Evolutionary conservation across 345 rosid species (phyloP), one percentile per base, ranked within the genome.

Genomic region (Sonneratia alba): DNA sequence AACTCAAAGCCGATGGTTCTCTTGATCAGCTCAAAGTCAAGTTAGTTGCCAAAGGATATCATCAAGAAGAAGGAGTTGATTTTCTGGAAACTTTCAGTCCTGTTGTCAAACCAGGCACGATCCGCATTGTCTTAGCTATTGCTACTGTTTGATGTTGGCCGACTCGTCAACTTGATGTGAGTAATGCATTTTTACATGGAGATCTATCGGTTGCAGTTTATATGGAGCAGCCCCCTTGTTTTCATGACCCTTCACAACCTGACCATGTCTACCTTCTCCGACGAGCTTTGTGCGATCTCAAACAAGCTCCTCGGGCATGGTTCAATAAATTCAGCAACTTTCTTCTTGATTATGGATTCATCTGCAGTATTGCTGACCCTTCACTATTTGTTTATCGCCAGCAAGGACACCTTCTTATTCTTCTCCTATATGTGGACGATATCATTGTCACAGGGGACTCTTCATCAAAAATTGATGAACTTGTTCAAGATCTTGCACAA

Each of bases 161-260:
- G 1, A 27, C 32, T 18, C 43, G 43, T 2, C 68, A 65, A 13
- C 36, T 65, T 6, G 68, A 65, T 15, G 68, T 65, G 11, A 36
- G 13, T 36, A 34, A 22, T 37, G 48, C 70, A 0, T 67, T 67
- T 18, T 67, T 67, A n/a, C 70, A 67, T 3, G 70, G 48, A 8
- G 13, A 36, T 11, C 49, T 36, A 1, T 4, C 7, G 14, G 70
- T 36, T n/a, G n/a, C 70, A 27, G 32, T 27, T 27, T 15, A 8
- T 67, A 67, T 67, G 21, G 49, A 42, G 12, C 70, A 67, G 37
- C 70, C 70, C 6, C 48, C 49, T n/a, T 37, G 70, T 18, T 67
- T 67, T n/a, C 19, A n/a, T 19, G 49, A 67, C 37, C 12, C 21
- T 36, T 15, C 22, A 6, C 1, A 14, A 3, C 49, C 48, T 7